Base-by-base conservation (phyloP, 2,329 filamentous ascomycete genomes). In the Paracoccidioides brasiliensis region DNA sequence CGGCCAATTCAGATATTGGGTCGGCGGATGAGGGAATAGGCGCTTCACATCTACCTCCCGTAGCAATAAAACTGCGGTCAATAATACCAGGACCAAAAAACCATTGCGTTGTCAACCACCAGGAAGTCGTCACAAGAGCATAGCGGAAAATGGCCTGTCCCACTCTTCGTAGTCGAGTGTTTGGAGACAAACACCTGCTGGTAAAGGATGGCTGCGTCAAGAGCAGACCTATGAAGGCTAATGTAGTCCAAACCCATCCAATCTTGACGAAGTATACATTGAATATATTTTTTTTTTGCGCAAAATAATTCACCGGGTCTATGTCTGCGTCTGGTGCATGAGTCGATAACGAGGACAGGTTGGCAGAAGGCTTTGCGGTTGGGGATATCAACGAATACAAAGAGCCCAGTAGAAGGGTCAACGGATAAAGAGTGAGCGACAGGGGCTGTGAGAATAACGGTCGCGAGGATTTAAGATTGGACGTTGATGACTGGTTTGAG, bases 261-360 rank as follows among this genome's bases (percentile, higher is more conserved):
- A 87, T 78, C 77, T 98, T 98, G 65, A 98, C 93, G 67, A 97
- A 98, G 64, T 90, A 80, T 49, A 86, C 71, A 68, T 98, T 98
- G 79, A 97, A 86, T 53, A 96, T 64, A 73, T 98, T 98, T 69
- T 83, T 80, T 73, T 98, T 98, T 64, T 85, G 85, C 49, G 93
- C 91, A 69, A 98, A 98, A 76, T 97, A 98, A 67, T 75, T 76
- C 55, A 71, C 66, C 44, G 54, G 10, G 55, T 40, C 32, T 48
- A 15, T 33, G 41, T 33, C 22, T 54, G 12, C 32, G 33, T 49
- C 14, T 50, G 42, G 52, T 28, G 38, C 41, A 41, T 52, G 54
- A 37, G 37, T 48, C 22, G 58, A 52, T 33, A 52, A 49, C 38
- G 43, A 30, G 78, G 65, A 2, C 76, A 80, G 75, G 88, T 89